phyloP scores from a whole-genome alignment of 2,329 filamentous ascomycete species.

The Aspergillus sp. region DNA sequence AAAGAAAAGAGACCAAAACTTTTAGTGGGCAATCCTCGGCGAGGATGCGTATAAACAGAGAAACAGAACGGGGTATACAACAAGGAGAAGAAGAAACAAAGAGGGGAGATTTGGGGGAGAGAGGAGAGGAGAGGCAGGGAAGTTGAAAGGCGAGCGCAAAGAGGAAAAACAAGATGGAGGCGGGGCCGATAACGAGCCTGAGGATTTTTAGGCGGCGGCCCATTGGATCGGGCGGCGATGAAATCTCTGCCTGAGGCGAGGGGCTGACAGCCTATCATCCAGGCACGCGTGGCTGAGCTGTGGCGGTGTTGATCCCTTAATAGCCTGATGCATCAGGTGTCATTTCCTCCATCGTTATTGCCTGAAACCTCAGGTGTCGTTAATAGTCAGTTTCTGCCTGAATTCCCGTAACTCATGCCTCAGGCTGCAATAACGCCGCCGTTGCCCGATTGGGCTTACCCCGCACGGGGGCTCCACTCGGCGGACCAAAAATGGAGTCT shows the following conservation, averaged over 20 bases:
- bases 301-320: neutral
- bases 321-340: conserved; percentile 2
- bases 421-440: neutral
- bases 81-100: neutral
- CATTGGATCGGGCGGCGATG: conserved; percentile 7
- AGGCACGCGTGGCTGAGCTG: neutral
- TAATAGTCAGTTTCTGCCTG: neutral
- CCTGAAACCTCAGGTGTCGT: conserved; percentile 1
- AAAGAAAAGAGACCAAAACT: conserved; percentile 6
- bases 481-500: neutral
- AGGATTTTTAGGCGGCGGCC: conserved; percentile 5
- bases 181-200: conserved; percentile 11
- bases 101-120: neutral
- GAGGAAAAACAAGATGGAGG: conserved; percentile 9
- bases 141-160: conserved; percentile 3
- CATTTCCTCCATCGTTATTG: neutral
- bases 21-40: conserved; percentile 8
- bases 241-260: conserved; percentile 25
- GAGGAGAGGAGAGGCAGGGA: conserved; percentile 6
- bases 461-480: conserved; percentile 16
- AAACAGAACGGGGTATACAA: conserved; percentile 10
- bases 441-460: conserved; percentile 19
- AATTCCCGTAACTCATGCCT: neutral
- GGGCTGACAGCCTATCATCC: conserved; percentile 1
- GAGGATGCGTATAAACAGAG: conserved; percentile 9